phyloP scores from a whole-genome alignment of 2,329 filamentous ascomycete species.

The Tolypocladium pustulatum region DNA sequence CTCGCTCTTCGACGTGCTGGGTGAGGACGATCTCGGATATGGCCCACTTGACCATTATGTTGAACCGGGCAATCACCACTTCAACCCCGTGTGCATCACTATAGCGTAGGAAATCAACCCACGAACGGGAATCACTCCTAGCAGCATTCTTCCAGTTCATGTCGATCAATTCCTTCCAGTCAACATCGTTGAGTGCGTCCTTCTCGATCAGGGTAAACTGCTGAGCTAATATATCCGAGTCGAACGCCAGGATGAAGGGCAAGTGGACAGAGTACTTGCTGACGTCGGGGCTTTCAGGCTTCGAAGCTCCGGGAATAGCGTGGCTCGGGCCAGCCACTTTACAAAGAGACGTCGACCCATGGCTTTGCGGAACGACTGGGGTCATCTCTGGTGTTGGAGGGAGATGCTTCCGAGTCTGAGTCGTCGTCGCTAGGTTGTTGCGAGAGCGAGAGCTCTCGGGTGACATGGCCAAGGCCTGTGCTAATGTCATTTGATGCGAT shows the following conservation, averaged over 20 bases:
- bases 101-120: conserved; percentile 70
- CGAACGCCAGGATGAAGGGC: conserved; percentile 72
- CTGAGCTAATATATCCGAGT: conserved; percentile 67
- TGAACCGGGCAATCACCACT: conserved; percentile 77
- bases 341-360: conserved; percentile 7
- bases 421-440: neutral
- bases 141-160: conserved; percentile 69
- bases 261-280: conserved; percentile 48
- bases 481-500: conserved; percentile 37
- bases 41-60: conserved; percentile 81
- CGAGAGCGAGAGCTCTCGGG: conserved; percentile 1
- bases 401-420: conserved; percentile 11
- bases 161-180: conserved; percentile 80
- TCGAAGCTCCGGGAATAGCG: conserved; percentile 23
- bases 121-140: conserved; percentile 57
- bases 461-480: conserved; percentile 28
- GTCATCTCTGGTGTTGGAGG: conserved; percentile 37
- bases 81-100: conserved; percentile 67
- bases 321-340: conserved; percentile 22
- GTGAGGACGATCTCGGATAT: conserved; percentile 72
- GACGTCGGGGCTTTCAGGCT: conserved; percentile 15
- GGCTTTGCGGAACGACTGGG: conserved; percentile 28
- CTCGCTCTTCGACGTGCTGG: conserved; percentile 59
- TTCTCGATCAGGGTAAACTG: conserved; percentile 82
- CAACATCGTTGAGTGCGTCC: conserved; percentile 74